Base-by-base conservation (phyloP, 345 rosid genomes). In the Brassica nigra region DNA sequence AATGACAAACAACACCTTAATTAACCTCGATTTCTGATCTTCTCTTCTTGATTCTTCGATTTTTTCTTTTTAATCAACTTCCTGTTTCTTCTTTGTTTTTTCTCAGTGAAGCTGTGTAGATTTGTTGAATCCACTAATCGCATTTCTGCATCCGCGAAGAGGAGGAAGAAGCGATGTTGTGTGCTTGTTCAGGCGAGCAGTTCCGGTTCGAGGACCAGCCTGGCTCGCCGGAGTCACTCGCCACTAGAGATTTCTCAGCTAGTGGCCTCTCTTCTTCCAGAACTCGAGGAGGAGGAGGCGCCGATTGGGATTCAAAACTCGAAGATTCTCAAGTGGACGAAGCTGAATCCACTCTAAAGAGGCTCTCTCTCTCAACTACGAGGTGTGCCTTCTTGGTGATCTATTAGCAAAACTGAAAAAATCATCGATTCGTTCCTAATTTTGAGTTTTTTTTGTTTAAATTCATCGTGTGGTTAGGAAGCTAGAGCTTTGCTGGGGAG, bases 401-500 rank as follows among this genome's bases (percentile, higher is more conserved):
- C n/a, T 18, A 18, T 18, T 18, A 18, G 0, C 0, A 18, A 18
- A 18, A 18, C 18, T 18, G 18, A 18, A 18, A 18, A 18, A 74
- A 28, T 29, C 58, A 44, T 57, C 15, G 7, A 44, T 47, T 70
- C 15, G 0, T 54, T 70, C 49, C 27, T 78, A 8, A 30, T 66
- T 44, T 29, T 78, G 71, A 39, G 8, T 1, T 73, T 18, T 23
- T 3, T 14, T 31, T 64, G 8, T 2, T 39, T 39, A 0, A 33
- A 6, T 33, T 6, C 36, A 5, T 6, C 0, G 55, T 47, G 37
- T 79, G 73, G 78, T 61, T 71, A 95, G 99, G 99, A 93, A 88
- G 99, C 99, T 28, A 90, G 99, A 85, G 97, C 98, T 33, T 84
- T 96, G 87, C 42, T 96, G 72, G 98, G 99, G 77, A 89, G 99